phyloP scores from a whole-genome alignment of 2,329 filamentous ascomycete species.

The Neonectria neomacrospora region DNA sequence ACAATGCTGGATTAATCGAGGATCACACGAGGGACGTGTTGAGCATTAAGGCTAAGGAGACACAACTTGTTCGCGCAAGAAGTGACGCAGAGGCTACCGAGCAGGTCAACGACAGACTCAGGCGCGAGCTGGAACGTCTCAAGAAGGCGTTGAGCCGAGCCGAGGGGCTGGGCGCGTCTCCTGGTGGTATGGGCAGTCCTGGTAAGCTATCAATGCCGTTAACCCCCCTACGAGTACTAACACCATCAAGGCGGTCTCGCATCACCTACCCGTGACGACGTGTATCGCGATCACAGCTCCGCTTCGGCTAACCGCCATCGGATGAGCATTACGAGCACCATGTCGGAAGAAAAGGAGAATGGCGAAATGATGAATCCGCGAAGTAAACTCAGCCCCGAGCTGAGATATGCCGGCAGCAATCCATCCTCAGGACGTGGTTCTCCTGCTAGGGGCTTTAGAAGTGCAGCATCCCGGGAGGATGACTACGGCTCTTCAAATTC shows the following conservation, averaged over 20 bases:
- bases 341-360: constrained; percentile 84
- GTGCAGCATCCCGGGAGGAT: constrained; percentile 49
- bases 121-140: constrained; percentile 89
- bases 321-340: constrained; percentile 71
- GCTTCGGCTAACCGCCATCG: constrained; percentile 58
- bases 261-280: constrained; percentile 68
- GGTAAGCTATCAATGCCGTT: constrained; percentile 33
- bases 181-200: constrained; percentile 53
- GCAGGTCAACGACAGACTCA: constrained; percentile 83
- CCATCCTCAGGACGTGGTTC: constrained; percentile 68
- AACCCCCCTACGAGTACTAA: constrained; percentile 20
- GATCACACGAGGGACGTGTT: constrained; percentile 95
- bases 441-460: constrained; percentile 66
- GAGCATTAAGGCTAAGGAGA: constrained; percentile 98
- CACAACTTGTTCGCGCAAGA: constrained; percentile 90
- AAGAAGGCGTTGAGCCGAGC: constrained; percentile 83
- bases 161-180: constrained; percentile 59
- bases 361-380: constrained; percentile 61
- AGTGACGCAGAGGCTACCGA: constrained; percentile 92
- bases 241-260: constrained; percentile 48
- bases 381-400: constrained; percentile 66
- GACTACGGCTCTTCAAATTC: constrained; percentile 45
- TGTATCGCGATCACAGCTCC: constrained; percentile 65
- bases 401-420: constrained; percentile 62
- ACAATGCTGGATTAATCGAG: constrained; percentile 96